These are phyloP conservation scores for Hyparrhenia diplandra DNA, from an alignment of 176 grass and related monocot genomes.

Conservation along the genomic window DNA sequence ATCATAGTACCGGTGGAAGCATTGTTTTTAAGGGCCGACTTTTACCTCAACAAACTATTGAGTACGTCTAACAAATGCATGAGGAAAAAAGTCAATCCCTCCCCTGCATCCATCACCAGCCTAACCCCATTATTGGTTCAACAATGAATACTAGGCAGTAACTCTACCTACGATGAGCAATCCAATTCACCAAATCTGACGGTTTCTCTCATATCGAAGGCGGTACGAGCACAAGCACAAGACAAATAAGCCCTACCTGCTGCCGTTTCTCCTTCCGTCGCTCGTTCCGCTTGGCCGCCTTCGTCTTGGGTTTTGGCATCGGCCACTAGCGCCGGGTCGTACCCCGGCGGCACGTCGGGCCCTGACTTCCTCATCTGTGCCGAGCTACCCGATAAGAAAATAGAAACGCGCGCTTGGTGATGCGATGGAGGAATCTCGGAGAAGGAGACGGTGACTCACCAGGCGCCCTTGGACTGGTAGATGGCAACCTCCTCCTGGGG, in stretches of 20 bases:
- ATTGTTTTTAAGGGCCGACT: constrained; percentile 11
- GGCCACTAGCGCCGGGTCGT: constrained; percentile 50
- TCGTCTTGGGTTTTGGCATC: constrained; percentile 86
- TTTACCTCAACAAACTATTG: not conserved
- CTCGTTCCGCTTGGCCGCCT: constrained; percentile 96
- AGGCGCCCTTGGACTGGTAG: constrained; percentile 90
- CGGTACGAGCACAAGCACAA: not conserved
- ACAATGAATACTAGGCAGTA: not conserved
- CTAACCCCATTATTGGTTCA: not conserved
- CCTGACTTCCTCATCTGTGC: constrained; percentile 77
- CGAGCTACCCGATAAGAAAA: constrained; percentile 7
- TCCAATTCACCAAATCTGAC: constrained; percentile 12
- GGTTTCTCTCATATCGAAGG: not conserved
- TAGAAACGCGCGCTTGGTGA: not conserved
- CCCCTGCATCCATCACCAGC: not conserved
- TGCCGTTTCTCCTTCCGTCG: constrained; percentile 94
- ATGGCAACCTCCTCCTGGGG: constrained; percentile 98
- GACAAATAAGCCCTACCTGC: constrained; percentile 48
- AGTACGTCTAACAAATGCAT: not conserved
- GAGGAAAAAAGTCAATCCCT: not conserved
- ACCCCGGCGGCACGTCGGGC: constrained; percentile 75
- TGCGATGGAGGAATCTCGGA: not conserved
- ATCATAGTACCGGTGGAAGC: not conserved
- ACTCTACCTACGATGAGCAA: not conserved
- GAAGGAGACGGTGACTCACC: constrained; percentile 40